phyloP scores from a whole-genome alignment of 768 basidiomycete genomes.

The Podaxis pistillaris region DNA sequence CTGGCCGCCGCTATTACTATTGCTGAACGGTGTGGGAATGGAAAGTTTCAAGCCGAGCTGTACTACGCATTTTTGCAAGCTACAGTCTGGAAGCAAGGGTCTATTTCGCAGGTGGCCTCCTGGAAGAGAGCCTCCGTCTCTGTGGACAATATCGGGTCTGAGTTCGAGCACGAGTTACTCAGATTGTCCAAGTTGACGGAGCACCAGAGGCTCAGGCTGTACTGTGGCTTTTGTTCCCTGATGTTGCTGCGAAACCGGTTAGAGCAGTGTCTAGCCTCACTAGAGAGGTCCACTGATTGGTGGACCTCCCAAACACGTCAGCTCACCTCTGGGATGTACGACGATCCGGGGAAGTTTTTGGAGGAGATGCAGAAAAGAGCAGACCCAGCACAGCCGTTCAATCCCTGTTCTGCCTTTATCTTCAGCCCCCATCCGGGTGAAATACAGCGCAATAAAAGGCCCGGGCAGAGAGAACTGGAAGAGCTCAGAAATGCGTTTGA shows the following conservation, averaged over 20 bases:
- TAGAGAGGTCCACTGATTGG: background rate
- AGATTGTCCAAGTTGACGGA: background rate
- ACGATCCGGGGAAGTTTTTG: background rate
- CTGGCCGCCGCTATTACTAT: background rate
- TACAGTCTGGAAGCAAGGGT: background rate
- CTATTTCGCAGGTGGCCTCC: background rate
- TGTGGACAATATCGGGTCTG: background rate
- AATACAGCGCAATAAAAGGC: too few species aligned
- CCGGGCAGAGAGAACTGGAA: background rate
- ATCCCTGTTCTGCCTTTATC: too few species aligned
- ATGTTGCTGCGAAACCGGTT: background rate
- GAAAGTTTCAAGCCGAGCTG: background rate
- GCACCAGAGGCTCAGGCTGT: background rate
- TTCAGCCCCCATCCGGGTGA: too few species aligned
- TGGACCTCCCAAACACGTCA: background rate
- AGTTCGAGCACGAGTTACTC: background rate
- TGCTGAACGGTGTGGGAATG: background rate
- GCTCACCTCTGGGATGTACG: background rate
- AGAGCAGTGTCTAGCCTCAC: background rate
- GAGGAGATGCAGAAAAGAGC: background rate
- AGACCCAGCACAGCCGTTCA: background rate
- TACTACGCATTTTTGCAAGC: constrained; percentile 5
- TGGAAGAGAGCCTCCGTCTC: background rate
- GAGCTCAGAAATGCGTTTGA: background rate
- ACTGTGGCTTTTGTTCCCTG: background rate